These are phyloP conservation scores for Diaporthe batatas DNA, from an alignment of 2,329 filamentous ascomycete genomes.

Conservation along the genomic window DNA sequence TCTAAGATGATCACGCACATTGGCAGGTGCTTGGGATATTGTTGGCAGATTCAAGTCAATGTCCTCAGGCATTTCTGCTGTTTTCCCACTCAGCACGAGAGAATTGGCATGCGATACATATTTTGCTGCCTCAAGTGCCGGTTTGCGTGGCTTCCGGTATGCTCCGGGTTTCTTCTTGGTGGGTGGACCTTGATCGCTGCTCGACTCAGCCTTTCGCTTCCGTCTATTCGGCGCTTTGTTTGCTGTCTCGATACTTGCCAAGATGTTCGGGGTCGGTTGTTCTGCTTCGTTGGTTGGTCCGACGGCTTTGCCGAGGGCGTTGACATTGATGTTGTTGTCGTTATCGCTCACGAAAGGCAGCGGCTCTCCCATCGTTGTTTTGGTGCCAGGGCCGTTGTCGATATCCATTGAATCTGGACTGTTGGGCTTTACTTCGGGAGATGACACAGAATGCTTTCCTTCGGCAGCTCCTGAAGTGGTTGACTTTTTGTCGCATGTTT, in stretches of 20 bases:
- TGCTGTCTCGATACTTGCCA: neutral
- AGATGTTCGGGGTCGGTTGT: neutral
- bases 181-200: neutral
- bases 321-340: too few species aligned
- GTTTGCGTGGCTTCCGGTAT: neutral
- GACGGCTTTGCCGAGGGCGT: too few species aligned
- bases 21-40: neutral
- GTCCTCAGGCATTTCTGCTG: neutral
- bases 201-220: neutral
- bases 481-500: too few species aligned
- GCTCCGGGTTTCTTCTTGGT: neutral
- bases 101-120: neutral
- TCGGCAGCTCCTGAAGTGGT: too few species aligned
- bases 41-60: neutral
- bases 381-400: too few species aligned
- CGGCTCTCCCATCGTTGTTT: too few species aligned
- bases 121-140: neutral
- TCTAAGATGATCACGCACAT: neutral
- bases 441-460: too few species aligned
- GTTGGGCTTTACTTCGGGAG: too few species aligned
- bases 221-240: neutral
- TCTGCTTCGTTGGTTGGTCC: too few species aligned
- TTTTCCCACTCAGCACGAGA: neutral
- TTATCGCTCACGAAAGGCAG: too few species aligned
- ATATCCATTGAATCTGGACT: too few species aligned